Evolutionary conservation across 208 protist species (phyloP).

Genomic region (Trypanosoma grayi): DNA sequence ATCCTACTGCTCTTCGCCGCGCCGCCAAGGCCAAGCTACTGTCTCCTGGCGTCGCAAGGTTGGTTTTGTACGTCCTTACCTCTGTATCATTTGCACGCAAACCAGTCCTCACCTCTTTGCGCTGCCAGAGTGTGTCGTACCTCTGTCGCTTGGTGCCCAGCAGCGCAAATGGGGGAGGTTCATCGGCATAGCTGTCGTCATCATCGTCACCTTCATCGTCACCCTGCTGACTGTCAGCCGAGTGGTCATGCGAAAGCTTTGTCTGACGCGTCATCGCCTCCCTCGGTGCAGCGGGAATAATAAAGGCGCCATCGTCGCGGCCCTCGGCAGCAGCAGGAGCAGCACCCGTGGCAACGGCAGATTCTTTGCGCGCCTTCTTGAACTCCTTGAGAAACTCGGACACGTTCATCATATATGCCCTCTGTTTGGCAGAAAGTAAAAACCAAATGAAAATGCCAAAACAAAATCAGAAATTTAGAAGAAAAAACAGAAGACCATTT

Average conservation of each 20-base stretch:
- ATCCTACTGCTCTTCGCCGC: not conserved
- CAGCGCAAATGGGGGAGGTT: not conserved
- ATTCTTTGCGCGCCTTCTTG: slow-evolving; percentile 28
- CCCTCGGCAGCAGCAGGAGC: not conserved
- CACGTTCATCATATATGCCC: no score
- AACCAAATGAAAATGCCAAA: not conserved
- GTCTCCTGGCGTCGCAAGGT: not conserved
- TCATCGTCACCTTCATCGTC: not conserved
- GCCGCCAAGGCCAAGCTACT: not conserved
- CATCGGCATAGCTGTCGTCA: not conserved
- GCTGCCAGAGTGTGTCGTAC: slow-evolving; percentile 1
- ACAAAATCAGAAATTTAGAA: not conserved
- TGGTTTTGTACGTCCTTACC: slow-evolving; percentile 26
- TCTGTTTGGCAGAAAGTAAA: not conserved
- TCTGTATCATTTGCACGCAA: slow-evolving; percentile 1
- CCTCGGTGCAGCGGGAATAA: not conserved
- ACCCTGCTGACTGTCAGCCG: not conserved
- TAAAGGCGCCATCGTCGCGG: not conserved
- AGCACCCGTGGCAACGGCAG: no score
- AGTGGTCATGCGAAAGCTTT: not conserved
- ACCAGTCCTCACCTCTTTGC: not conserved
- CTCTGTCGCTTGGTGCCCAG: slow-evolving; percentile 12
- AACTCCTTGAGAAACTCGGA: slow-evolving; percentile 72
- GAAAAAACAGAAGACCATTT: slow-evolving; percentile 12
- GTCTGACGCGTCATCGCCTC: not conserved